Evolutionary conservation across 768 basidiomycete species (phyloP), one percentile per base, ranked within the genome.

Genomic region (Amylocystis lapponica): DNA sequence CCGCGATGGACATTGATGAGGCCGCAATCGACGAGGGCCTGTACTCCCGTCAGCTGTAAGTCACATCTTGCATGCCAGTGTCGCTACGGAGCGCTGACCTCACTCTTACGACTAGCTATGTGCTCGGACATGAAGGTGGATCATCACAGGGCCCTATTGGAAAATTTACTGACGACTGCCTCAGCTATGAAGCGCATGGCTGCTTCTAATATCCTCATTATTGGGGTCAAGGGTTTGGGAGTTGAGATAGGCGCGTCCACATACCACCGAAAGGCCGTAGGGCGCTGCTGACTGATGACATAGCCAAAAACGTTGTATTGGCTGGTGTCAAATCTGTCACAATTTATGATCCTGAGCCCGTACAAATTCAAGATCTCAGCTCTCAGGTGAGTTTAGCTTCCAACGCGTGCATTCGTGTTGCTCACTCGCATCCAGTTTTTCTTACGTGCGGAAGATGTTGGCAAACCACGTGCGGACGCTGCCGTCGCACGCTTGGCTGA

Each of bases 171-270:
- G 38, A 67, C 39, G 25, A 8, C 17, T 23, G n/a, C 34, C 21
- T 35, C 53, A 97, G 95, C 95, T 34, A 98, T 98, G 96, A 96
- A 96, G 75, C 85, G 83, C 59, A 98, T 99, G 96, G 95, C 96
- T 6, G 72, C 78, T 13, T 97, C 94, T 27, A 96, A 96, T 59
- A 86, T 98, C 31, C 78, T 99, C 49, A 81, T 99, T 50, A 83
- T 96, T 35, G 96, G 96, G 9, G 66, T 92, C 59, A 83, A 86
- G 45, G 96, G 96, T 41, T 66, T 99, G 45, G 95, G 96, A 34
- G 89, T 89, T 45, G 96, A 99, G 67, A 96, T 98, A 57, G 95
- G 94, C 82, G 54, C 53, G 54, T 51, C 46, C 35, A 12, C n/a
- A n/a, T n/a, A n/a, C n/a, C n/a, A n/a, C n/a, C n/a, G n/a, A n/a